Percentiles rank a stretch among this genome's conserved stretches.
Conservation (phyloP, 768 basidiomycete species). For the Mycena vulgaris region DNA sequence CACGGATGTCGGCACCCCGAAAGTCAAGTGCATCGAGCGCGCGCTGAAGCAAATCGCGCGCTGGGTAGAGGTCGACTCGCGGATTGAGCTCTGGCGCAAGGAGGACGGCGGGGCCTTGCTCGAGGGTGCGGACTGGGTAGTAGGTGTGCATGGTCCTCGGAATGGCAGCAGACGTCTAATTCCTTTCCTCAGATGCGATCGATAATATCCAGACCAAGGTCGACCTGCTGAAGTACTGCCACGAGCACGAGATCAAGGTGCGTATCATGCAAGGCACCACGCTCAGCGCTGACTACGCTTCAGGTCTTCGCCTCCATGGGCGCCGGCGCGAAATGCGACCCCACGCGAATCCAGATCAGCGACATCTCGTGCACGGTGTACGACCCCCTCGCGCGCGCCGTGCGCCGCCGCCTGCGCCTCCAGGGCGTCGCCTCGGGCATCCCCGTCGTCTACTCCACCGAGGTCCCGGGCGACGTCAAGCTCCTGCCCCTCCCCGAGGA, state of each 20-base stretch:
- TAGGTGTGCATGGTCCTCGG: constrained; percentile 66
- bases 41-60: constrained; percentile 80
- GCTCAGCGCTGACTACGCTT: neutral
- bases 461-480: constrained; percentile 90
- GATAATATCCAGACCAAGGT: constrained; percentile 98
- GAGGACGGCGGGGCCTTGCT: constrained; percentile 83
- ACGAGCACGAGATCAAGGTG: constrained; percentile 80
- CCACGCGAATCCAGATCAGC: constrained; percentile 94
- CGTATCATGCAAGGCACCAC: too few relatives aligned
- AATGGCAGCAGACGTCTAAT: constrained; percentile 2
- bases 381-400: constrained; percentile 94
- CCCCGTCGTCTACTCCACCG: constrained; percentile 96
- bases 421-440: constrained; percentile 76
- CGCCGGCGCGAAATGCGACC: constrained; percentile 94
- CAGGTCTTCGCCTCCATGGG: constrained; percentile 96
- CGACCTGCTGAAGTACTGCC: constrained; percentile 92
- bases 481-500: constrained; percentile 92
- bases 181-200: constrained; percentile 98
- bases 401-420: constrained; percentile 81
- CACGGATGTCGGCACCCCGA: constrained; percentile 94
- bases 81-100: constrained; percentile 89
- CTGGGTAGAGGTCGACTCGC: constrained; percentile 90
- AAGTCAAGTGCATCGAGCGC: constrained; percentile 84
- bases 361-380: constrained; percentile 95
- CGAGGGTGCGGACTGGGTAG: constrained; percentile 93